Evolutionary conservation across 345 rosid genomes (phyloP).

Genomic region (Rhodamnia rubescens): DNA sequence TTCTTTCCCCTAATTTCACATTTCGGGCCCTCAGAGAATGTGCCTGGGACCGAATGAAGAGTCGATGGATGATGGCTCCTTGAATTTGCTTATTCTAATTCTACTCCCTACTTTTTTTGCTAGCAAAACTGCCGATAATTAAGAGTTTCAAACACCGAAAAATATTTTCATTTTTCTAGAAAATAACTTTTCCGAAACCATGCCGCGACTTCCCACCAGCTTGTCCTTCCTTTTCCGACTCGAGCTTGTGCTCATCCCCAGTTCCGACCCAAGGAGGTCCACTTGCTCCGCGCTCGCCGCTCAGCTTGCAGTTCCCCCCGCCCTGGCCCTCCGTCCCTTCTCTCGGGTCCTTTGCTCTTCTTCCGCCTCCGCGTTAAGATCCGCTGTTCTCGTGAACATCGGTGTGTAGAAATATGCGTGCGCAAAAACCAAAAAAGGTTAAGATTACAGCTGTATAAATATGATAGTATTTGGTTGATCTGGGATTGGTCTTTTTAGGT

Average conservation of each 20-base stretch:
- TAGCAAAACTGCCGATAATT: neutral
- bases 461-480: no score
- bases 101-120: neutral
- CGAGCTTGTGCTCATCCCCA: conserved; percentile 68
- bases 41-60: neutral
- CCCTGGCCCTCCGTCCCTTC: neutral
- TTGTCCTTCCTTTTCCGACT: conserved; percentile 70
- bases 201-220: conserved; percentile 84
- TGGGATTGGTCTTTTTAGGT: no score
- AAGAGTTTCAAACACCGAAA: neutral
- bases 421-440: no score
- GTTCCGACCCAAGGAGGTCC: conserved; percentile 39
- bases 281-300: conserved; percentile 48
- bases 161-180: no score
- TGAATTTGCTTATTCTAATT: neutral
- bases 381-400: no score
- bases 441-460: no score
- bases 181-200: conserved; percentile 99
- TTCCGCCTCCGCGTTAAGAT: conserved; percentile 23
- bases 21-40: neutral
- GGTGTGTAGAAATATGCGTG: no score
- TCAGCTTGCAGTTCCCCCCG: conserved; percentile 61
- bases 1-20: conserved; percentile 12
- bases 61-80: neutral
- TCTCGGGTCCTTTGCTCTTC: conserved; percentile 31